Evolutionary conservation across 2,329 filamentous ascomycete genomes (phyloP), one percentile per base, ranked within the genome.

Genomic region (Teratosphaeria pseudoeucalypti): DNA sequence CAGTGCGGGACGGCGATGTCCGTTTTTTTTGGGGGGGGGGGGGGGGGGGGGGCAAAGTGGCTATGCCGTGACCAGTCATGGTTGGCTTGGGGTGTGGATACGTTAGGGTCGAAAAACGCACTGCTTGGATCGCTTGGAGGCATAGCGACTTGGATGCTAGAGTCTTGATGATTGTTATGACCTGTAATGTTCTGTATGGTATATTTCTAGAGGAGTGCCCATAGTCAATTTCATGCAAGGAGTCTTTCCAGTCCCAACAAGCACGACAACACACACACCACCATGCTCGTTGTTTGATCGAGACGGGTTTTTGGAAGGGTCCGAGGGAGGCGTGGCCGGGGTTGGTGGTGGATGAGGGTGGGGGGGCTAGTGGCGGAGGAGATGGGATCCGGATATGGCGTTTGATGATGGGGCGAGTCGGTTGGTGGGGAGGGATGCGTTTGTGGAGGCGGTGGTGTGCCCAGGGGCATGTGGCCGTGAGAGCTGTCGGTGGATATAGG

Each of bases 391-490:
- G 0, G 64, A 63, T 1, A 62, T 69, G 34, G 62, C 61, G 19
- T 70, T 67, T 57, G 68, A 70, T 58, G 67, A 71, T 66, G 66
- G 67, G 11, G 16, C 66, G 2, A 68, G 69, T 63, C 55, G 69
- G 54, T 58, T 71, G 11, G 39, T 68, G 47, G 67, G 65, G 10
- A 54, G 67, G 43, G 66, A 71, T 62, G 64, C 19, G 16, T 65
- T 56, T 54, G 63, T 65, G 59, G 67, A 69, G 60, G 37, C 52
- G 54, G 60, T 64, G 57, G 67, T 70, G 34, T n/a, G n/a, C 66
- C 66, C 11, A 58, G 67, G 32, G 67, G 66, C 0, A 68, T 68
- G 66, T 23, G 23, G 23, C 23, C 23, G 23, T 23, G 23, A 23
- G 23, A n/a, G n/a, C n/a, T n/a, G n/a, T n/a, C n/a, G n/a, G n/a